Base-by-base conservation (phyloP, 2,329 filamentous ascomycete genomes). In the Fusarium temperatum region DNA sequence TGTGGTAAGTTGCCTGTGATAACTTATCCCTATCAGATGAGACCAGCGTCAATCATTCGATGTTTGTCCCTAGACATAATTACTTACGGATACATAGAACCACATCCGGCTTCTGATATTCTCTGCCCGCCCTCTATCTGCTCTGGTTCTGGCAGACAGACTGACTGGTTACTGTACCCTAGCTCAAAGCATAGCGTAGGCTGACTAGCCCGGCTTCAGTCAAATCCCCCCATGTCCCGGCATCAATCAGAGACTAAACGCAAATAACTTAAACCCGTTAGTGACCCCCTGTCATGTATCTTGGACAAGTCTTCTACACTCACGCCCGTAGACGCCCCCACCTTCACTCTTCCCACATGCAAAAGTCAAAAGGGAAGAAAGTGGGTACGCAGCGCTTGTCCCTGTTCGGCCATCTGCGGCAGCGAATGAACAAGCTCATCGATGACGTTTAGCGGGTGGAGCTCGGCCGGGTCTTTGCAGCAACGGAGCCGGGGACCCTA, bases 391-490 rank as follows among this genome's bases (percentile, higher is more conserved):
- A 45, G 42, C 56, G 63, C 57, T 72, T 68, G 53, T 68, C 68
- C 63, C 35, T 68, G 56, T 67, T 70, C 65, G 64, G 57, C 26
- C 44, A 41, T 63, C 45, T 56, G 60, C 36, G 44, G 38, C 71
- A 75, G 35, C 75, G 68, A 75, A 74, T 73, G 13, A 63, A 67
- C 65, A 75, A 69, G 66, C 70, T 66, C 68, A 45, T 63, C 59
- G 45, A 75, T 79, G 78, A 78, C 78, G 78, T 75, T 72, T 61
- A 42, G 20, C 20, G 59, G 51, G 70, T 72, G 75, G 75, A 60
- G 68, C 51, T 74, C 75, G 75, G 75, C 75, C 75, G 73, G 75
- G 66, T 72, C 69, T 63, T 72, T 55, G 51, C 56, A 70, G 67
- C n/a, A 66, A 64, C 70, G 72, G 62, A 63, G 69, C 72, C 60